A percentile compares a stretch with the other conserved stretches of the same genome.
Conservation (phyloP, 257 asterid genomes). For the Primulina huaijiensis region DNA sequence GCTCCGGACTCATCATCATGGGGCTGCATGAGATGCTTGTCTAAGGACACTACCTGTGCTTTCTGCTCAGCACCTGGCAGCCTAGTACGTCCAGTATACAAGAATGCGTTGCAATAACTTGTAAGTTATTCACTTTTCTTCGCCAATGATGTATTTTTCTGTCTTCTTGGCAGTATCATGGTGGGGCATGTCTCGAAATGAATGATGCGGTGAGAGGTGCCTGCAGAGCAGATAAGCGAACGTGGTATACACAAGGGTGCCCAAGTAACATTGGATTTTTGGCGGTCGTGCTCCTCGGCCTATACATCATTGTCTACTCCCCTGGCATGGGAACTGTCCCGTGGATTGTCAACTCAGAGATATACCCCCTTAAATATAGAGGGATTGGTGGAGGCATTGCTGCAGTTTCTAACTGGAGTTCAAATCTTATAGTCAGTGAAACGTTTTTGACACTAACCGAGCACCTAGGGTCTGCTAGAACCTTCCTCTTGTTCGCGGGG, state of each 20-base stretch:
- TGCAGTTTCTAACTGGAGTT: slow-evolving; percentile 63
- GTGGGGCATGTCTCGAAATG: not conserved
- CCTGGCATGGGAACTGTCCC: slow-evolving; percentile 77
- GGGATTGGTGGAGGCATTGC: slow-evolving; percentile 73
- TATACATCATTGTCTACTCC: slow-evolving; percentile 55
- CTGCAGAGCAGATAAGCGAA: slow-evolving; percentile 36
- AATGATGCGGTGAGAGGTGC: slow-evolving; percentile 18
- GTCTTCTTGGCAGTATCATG: not conserved
- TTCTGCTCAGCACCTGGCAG: slow-evolving; percentile 18
- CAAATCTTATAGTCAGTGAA: slow-evolving; percentile 56
- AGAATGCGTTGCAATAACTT: not conserved
- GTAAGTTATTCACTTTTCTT: not conserved
- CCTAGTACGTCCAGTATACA: slow-evolving; percentile 10
- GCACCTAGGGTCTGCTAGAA: slow-evolving; percentile 51
- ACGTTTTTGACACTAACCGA: slow-evolving; percentile 60
- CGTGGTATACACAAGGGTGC: slow-evolving; percentile 62
- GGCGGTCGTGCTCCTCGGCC: slow-evolving; percentile 48
- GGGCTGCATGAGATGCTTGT: slow-evolving; percentile 25
- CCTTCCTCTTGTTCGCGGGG: slow-evolving; percentile 62
- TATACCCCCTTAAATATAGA: slow-evolving; percentile 59
- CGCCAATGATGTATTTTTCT: not conserved
- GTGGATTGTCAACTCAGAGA: slow-evolving; percentile 68
- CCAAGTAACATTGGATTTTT: slow-evolving; percentile 56
- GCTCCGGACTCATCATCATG: slow-evolving; percentile 21
- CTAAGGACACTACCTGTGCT: slow-evolving; percentile 20